These are phyloP conservation scores for Globisporangium nodosum DNA, from an alignment of 352 stramenopile genomes.

Conservation along the genomic window DNA sequence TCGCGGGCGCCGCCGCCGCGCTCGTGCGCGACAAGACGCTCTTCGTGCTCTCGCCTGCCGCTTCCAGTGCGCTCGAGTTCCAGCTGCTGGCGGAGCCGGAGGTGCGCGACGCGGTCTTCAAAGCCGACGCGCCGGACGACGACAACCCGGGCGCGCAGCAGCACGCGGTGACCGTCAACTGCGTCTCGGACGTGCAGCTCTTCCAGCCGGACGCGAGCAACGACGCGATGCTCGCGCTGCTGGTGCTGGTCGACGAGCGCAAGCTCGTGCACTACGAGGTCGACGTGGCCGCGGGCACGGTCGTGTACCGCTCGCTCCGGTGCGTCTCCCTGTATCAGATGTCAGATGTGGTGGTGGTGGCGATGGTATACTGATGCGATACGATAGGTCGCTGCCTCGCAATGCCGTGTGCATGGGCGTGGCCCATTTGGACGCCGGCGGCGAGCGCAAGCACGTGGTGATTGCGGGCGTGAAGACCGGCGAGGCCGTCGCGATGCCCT, in stretches of 20 bases:
- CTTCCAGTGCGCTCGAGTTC: slow-evolving; percentile 24
- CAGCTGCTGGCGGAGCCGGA: slow-evolving; percentile 24
- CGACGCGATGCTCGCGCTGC: slow-evolving; percentile 23
- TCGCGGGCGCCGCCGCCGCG: slow-evolving; percentile 29
- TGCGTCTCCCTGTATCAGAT: background rate
- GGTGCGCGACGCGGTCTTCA: slow-evolving; percentile 12
- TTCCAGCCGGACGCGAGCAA: slow-evolving; percentile 20
- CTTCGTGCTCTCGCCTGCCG: slow-evolving; percentile 34
- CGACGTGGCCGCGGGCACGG: slow-evolving; percentile 28
- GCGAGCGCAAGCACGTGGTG: slow-evolving; percentile 42
- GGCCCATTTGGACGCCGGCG: slow-evolving; percentile 21
- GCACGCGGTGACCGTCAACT: slow-evolving; percentile 23
- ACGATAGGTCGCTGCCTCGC: slow-evolving; percentile 37
- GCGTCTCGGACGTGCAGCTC: slow-evolving; percentile 35
- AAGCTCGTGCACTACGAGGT: slow-evolving; percentile 75
- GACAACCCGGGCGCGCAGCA: slow-evolving; percentile 22
- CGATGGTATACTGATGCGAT: background rate
- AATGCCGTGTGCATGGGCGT: slow-evolving; percentile 69
- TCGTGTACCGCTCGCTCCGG: slow-evolving; percentile 33
- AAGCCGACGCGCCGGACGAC: slow-evolving; percentile 20
- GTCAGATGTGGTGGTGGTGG: too few relatives aligned
- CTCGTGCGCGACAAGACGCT: slow-evolving; percentile 56
- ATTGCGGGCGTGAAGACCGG: slow-evolving; percentile 80
- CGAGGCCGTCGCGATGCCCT: slow-evolving; percentile 71
- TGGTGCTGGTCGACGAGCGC: slow-evolving; percentile 65